Evolutionary conservation across 225 moss, liverwort and hornwort genomes (phyloP).

Genomic region (Asterella californica): DNA sequence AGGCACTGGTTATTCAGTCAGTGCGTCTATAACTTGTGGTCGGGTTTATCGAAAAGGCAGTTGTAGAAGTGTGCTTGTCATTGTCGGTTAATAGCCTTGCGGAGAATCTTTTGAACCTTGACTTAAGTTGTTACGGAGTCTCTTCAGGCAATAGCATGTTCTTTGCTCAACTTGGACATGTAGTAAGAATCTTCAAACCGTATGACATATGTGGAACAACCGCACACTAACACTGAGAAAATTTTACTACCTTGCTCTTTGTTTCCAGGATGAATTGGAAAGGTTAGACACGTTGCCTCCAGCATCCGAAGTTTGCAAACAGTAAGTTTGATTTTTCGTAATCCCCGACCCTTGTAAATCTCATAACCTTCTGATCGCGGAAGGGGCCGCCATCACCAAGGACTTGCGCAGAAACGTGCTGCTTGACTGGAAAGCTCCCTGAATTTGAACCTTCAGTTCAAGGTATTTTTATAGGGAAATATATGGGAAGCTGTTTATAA

Average conservation of each 20-base stretch:
- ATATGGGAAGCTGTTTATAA: too few relatives aligned
- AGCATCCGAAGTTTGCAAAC: constrained; percentile 43
- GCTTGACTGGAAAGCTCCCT: too few relatives aligned
- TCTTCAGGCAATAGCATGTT: too few relatives aligned
- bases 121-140: too few relatives aligned
- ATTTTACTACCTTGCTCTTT: background rate
- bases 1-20: background rate
- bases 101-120: background rate
- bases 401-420: too few relatives aligned
- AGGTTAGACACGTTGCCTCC: constrained; percentile 46
- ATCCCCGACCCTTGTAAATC: background rate
- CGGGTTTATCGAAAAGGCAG: background rate
- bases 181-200: background rate
- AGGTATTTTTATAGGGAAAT: too few relatives aligned
- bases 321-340: constrained; percentile 17
- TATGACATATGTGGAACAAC: background rate
- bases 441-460: too few relatives aligned
- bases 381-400: too few relatives aligned
- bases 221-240: background rate
- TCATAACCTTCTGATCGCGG: too few relatives aligned
- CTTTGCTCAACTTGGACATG: background rate
- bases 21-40: background rate
- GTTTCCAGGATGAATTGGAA: constrained; percentile 40
- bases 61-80: too few relatives aligned
- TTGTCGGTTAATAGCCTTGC: too few relatives aligned